Evolutionary conservation across 768 basidiomycete species (phyloP), one percentile per base, ranked within the genome.

Genomic region (Melanogaster broomeanus): DNA sequence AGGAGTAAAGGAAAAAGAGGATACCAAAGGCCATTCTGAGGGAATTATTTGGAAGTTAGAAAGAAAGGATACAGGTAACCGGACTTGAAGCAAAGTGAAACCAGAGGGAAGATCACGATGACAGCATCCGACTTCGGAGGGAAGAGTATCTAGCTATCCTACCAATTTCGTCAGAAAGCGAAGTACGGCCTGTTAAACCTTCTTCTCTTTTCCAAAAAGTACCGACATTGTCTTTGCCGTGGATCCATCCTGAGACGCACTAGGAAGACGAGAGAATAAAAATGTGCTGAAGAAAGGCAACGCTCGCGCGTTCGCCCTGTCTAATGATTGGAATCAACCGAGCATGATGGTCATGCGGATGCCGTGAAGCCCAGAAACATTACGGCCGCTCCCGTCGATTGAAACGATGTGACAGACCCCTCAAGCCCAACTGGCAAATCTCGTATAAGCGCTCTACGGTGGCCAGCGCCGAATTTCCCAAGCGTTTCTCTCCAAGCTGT

Each of bases 21-120:
- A 68, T 49, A 37, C 66, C 58, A 24, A n/a, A 83, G 67, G 3
- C 78, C 78, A 42, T 80, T 79, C 69, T 70, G 13, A 81, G 71
- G 3, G 83, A 73, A 42, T 81, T 76, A 6, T 83, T 59, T 56
- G 85, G 84, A 18, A 86, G 66, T 61, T 82, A 85, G 63, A 81
- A n/a, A 84, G 39, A 78, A 71, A 0, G 83, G 80, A 44, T 77
- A 80, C 51, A 73, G 76, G 27, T 75, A 62, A 1, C 76, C 77
- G 1, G 67, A n/a, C 54, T n/a, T 76, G 66, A 25, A 73, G 72
- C 22, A 63, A 41, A 13, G 40, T 53, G 18, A 56, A 61, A 31
- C 66, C 69, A 42, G n/a, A 18, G 9, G 3, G 15, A 19, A 15
- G 27, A 41, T 31, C 11, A 19, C 8, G 16, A 6, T 37, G 10